Percentiles rank a stretch among this genome's conserved stretches.
These are phyloP conservation scores for Phylloporus sp. DNA, from an alignment of 1,284 basidiomycete genomes.

Conservation along the genomic window DNA sequence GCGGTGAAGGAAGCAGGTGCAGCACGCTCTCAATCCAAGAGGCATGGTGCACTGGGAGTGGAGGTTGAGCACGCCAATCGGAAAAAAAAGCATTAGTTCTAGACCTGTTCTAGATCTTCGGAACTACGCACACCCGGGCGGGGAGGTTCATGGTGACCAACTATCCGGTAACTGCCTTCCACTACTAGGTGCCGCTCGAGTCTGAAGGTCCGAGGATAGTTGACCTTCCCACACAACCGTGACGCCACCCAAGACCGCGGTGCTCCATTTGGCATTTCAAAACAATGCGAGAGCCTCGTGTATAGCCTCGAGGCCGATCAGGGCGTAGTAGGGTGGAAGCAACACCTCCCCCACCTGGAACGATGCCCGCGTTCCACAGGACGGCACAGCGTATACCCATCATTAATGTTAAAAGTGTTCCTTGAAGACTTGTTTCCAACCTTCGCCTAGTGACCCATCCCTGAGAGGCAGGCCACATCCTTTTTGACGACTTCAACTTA, in stretches of 20 bases:
- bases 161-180: neutral
- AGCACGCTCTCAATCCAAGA: constrained; percentile 14
- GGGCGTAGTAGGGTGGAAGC: neutral
- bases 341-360: constrained; percentile 6
- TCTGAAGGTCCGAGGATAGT: too few species aligned
- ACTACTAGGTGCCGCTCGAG: too few species aligned
- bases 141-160: neutral
- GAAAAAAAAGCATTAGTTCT: neutral
- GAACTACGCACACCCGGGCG: neutral
- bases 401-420: constrained; percentile 17
- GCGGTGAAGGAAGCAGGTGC: neutral
- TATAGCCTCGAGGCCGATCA: constrained; percentile 20
- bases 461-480: neutral
- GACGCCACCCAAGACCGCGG: neutral
- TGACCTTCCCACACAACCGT: too few species aligned
- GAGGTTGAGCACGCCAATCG: constrained; percentile 17
- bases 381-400: neutral
- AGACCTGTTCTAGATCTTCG: neutral
- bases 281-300: constrained; percentile 15
- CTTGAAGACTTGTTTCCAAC: neutral
- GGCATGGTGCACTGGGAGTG: neutral
- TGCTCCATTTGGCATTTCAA: neutral
- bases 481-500: neutral
- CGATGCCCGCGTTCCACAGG: neutral
- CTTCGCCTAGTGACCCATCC: neutral